Conservation (phyloP, 345 rosid genomes). For the Noccaea caerulescens region DNA sequence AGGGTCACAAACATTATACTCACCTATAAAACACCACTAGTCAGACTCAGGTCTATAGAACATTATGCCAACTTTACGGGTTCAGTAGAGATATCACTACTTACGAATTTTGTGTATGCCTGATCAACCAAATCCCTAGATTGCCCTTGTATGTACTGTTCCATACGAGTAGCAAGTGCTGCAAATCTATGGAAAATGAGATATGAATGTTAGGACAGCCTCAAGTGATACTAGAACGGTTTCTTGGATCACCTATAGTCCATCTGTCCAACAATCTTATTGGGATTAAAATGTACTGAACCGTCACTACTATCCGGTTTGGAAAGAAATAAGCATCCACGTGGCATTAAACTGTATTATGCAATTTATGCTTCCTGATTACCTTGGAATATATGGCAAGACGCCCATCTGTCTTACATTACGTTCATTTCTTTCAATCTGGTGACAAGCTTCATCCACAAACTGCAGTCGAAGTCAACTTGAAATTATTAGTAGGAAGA, state of each 20-base stretch:
- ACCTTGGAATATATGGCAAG: conserved; percentile 94
- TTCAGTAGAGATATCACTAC: conserved; percentile 42
- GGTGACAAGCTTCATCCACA: conserved; percentile 98
- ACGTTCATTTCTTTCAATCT: conserved; percentile 92
- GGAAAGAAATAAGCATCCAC: conserved; percentile 13
- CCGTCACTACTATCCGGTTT: not conserved
- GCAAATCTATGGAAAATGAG: conserved; percentile 67
- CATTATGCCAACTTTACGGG: conserved; percentile 3
- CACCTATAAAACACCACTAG: conserved; percentile 61
- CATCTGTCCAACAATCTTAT: conserved; percentile 21
- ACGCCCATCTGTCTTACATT: conserved; percentile 88
- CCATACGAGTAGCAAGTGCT: conserved; percentile 98
- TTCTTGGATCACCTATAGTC: conserved; percentile 16
- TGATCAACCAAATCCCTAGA: conserved; percentile 99
- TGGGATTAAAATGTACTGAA: not conserved
- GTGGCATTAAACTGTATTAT: not conserved
- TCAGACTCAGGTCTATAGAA: conserved; percentile 9
- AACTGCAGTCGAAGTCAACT: conserved; percentile 55
- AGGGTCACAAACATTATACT: conserved; percentile 93
- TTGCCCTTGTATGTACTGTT: conserved; percentile 97
- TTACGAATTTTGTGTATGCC: conserved; percentile 93
- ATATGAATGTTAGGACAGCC: conserved; percentile 19
- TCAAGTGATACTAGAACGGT: conserved; percentile 6
- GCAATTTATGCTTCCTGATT: conserved; percentile 19
- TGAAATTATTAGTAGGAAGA: conserved; percentile 33